phyloP scores from a whole-genome alignment of 352 stramenopile species.

The Globisporangium paddicum region DNA sequence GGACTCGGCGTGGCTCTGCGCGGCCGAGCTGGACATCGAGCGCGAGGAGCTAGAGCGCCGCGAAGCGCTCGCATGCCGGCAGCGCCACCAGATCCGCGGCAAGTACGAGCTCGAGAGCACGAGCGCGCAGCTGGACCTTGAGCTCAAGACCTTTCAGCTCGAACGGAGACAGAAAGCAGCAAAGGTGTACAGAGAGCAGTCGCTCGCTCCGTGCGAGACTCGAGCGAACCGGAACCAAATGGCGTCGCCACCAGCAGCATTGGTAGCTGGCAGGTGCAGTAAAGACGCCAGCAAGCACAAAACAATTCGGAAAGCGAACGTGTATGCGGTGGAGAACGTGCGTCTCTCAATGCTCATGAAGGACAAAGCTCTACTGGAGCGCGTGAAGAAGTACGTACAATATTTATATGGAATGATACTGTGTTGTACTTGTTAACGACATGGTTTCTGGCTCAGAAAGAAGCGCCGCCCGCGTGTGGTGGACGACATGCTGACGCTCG shows the following conservation, averaged over 20 bases:
- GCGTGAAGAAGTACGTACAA: conserved; percentile 45
- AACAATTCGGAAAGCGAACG: conserved; percentile 15
- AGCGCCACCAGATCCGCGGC: conserved; percentile 60
- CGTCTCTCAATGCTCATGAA: conserved; percentile 42
- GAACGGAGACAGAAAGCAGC: conserved; percentile 17
- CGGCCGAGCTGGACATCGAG: conserved; percentile 44
- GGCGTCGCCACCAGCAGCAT: conserved; percentile 1
- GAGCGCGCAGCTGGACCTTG: conserved; percentile 36
- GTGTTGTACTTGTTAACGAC: neutral
- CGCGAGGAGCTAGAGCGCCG: conserved; percentile 91
- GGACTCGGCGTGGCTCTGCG: conserved; percentile 58
- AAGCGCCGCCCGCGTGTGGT: conserved; percentile 52
- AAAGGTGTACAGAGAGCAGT: conserved; percentile 5
- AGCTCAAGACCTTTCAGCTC: conserved; percentile 46
- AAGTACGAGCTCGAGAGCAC: conserved; percentile 49
- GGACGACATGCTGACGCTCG: conserved; percentile 66
- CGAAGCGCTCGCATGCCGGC: conserved; percentile 91
- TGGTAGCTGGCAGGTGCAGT: neutral
- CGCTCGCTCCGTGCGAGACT: conserved; percentile 5
- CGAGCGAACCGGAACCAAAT: neutral
- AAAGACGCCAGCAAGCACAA: neutral
- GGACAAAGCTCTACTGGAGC: conserved; percentile 32
- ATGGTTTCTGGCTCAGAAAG: conserved; percentile 21
- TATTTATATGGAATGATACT: neutral
- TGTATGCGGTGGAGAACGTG: conserved; percentile 67